Evolutionary conservation across 495 filamentous ascomycete genomes (phyloP), one percentile per base, ranked within the genome.

Genomic region (Letharia lupina): DNA sequence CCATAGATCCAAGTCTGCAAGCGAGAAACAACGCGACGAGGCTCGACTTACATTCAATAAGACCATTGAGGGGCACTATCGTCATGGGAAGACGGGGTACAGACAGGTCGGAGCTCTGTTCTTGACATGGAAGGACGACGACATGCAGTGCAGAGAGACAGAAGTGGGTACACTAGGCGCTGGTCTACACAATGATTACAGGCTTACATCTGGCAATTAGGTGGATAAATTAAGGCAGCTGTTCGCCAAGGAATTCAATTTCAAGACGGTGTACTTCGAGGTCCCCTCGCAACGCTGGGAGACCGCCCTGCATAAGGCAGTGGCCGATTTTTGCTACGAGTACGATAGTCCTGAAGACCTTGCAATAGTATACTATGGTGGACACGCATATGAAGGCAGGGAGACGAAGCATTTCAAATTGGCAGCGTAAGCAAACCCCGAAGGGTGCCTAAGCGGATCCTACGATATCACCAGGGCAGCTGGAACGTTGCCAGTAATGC

Each of bases 71-170:
- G 69, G 69, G 18, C 71, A 70, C 35, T 71, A 71, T 40, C 57
- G 70, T 56, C 31, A 69, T 59, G 62, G 65, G 20, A 66, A 62
- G 39, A 71, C 65, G 7, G 70, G 82, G 57, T 85, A 84, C 70
- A 75, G 71, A 62, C 77, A 80, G 60, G 82, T 85, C 28, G 76
- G 78, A 48, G 79, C 73, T 15, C 68, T 85, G 57, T 76, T 84
- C 68, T 72, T 85, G 31, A 80, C 82, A 70, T 85, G 83, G 83
- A 75, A 76, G 48, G 80, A 77, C 57, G 82, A 84, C 62, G 81
- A 84, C 67, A 70, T 84, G 62, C 80, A 81, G 73, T 72, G 68
- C 48, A 72, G 62, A 47, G 57, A 59, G 28, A 72, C 65, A 4
- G 70, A 72, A 37, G 69, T 70, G 23, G 15, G 62, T 48, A 50